Evolutionary conservation across 2,329 filamentous ascomycete species (phyloP).

Genomic region (Phialophora expanda): DNA sequence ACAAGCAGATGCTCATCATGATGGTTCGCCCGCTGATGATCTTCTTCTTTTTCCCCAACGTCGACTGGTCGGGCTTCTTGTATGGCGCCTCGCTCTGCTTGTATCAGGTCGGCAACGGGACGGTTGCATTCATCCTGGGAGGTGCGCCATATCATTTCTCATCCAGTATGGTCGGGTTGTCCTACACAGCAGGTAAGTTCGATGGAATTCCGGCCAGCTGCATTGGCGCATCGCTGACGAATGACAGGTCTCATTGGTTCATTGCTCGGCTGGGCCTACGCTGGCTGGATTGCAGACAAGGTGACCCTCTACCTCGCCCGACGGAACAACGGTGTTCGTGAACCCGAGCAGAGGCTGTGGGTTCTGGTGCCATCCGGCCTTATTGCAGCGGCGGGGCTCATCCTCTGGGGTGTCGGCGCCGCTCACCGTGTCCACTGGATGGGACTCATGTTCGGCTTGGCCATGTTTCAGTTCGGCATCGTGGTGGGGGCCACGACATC

Average conservation of each 20-base stretch:
- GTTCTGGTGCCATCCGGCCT: slow-evolving; percentile 44
- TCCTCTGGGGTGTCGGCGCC: slow-evolving; percentile 60
- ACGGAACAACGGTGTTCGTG: slow-evolving; percentile 38
- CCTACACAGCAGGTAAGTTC: slow-evolving; percentile 6
- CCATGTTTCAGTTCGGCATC: slow-evolving; percentile 41
- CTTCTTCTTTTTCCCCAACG: slow-evolving; percentile 18
- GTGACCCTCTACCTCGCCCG: slow-evolving; percentile 37
- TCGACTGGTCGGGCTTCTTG: slow-evolving; percentile 18
- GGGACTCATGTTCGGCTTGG: slow-evolving; percentile 52
- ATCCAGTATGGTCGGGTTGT: slow-evolving; percentile 21
- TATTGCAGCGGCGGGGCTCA: slow-evolving; percentile 52
- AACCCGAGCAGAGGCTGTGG: slow-evolving; percentile 41
- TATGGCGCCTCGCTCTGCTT: slow-evolving; percentile 14
- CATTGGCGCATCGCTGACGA: neutral
- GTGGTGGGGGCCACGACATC: slow-evolving; percentile 53
- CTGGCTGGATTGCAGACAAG: slow-evolving; percentile 39
- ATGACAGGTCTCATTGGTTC: slow-evolving; percentile 36
- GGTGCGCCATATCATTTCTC: slow-evolving; percentile 11
- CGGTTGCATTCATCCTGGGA: slow-evolving; percentile 11
- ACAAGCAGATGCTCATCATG: slow-evolving; percentile 17
- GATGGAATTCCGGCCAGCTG: neutral
- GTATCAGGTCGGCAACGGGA: slow-evolving; percentile 10
- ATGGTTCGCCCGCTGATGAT: slow-evolving; percentile 13
- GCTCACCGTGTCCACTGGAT: slow-evolving; percentile 56
- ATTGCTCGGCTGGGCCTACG: slow-evolving; percentile 31